Conservation (phyloP, 208 protist genomes). For the Porcisia hertigi region DNA sequence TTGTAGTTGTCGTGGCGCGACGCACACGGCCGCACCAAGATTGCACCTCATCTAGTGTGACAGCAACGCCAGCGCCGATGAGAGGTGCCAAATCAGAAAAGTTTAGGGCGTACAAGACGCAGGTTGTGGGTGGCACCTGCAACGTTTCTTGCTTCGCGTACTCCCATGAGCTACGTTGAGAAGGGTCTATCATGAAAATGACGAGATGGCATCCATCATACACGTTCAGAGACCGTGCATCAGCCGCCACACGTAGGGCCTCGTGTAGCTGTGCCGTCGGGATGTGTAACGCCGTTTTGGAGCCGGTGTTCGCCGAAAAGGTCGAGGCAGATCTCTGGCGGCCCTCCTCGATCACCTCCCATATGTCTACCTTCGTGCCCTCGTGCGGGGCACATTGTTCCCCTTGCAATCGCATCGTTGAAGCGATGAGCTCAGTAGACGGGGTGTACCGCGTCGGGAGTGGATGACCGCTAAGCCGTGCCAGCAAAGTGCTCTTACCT, state of each 20-base stretch:
- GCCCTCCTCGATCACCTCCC: conserved; percentile 76
- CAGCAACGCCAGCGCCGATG: conserved; percentile 9
- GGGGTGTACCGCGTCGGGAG: conserved; percentile 46
- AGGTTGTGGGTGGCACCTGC: conserved; percentile 56
- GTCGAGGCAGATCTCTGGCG: conserved; percentile 11
- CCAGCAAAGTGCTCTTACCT: conserved; percentile 75
- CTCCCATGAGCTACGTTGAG: conserved; percentile 50
- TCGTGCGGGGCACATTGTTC: conserved; percentile 38
- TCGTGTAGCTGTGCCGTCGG: conserved; percentile 33
- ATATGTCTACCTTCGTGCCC: conserved; percentile 79
- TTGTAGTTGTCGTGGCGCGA: conserved; percentile 48
- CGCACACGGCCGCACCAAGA: conserved; percentile 36
- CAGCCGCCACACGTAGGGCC: conserved; percentile 30
- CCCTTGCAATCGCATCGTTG: conserved; percentile 54
- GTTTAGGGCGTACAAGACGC: conserved; percentile 74
- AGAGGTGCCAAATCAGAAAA: conserved; percentile 23
- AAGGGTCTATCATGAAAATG: conserved; percentile 73
- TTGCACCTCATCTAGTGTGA: conserved; percentile 50
- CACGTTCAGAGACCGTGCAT: conserved; percentile 58
- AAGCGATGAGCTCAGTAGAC: conserved; percentile 59
- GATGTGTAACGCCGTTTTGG: neutral
- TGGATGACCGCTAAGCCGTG: conserved; percentile 55
- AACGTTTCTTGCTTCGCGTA: conserved; percentile 62
- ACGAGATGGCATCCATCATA: conserved; percentile 67
- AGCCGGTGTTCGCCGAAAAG: conserved; percentile 9